These are phyloP conservation scores for Calendula officinalis DNA, from an alignment of 129 eudicot species.

Conservation along the genomic window DNA sequence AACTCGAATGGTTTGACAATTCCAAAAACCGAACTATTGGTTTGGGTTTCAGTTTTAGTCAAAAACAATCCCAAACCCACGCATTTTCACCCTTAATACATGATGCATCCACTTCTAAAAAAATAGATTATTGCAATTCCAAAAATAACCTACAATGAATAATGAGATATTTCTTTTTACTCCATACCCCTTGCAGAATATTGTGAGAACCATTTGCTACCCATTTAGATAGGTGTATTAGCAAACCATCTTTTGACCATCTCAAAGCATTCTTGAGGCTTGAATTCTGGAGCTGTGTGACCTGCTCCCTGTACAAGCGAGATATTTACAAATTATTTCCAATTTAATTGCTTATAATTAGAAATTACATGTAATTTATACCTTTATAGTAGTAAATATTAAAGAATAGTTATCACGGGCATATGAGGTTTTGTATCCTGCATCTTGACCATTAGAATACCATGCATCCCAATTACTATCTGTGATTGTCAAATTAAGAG, in stretches of 20 bases:
- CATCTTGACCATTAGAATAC: conserved; percentile 22
- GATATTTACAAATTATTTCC: background rate
- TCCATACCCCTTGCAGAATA: no score
- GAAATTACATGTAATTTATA: background rate
- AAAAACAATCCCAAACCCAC: no score
- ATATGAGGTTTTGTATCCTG: conserved; percentile 19
- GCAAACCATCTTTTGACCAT: conserved; percentile 32
- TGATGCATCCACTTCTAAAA: no score
- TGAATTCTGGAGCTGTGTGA: conserved; percentile 32
- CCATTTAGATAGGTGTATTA: conserved; percentile 4
- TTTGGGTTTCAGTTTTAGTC: no score
- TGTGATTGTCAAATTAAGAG: conserved; percentile 17
- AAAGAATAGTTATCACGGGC: conserved; percentile 22
- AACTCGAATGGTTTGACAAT: no score
- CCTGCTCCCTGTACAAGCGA: conserved; percentile 20
- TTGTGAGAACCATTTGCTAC: no score
- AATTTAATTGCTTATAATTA: background rate
- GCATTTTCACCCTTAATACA: no score
- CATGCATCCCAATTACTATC: conserved; percentile 30
- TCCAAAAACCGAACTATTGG: no score
- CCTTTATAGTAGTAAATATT: conserved; percentile 29
- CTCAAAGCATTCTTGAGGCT: conserved; percentile 28
- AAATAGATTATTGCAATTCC: no score
- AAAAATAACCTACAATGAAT: no score
- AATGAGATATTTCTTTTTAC: no score